Percentiles rank a stretch among this genome's conserved stretches.
These are phyloP conservation scores for Phytophthora tentaculata DNA, from an alignment of 352 stramenopile genomes.

Conservation along the genomic window DNA sequence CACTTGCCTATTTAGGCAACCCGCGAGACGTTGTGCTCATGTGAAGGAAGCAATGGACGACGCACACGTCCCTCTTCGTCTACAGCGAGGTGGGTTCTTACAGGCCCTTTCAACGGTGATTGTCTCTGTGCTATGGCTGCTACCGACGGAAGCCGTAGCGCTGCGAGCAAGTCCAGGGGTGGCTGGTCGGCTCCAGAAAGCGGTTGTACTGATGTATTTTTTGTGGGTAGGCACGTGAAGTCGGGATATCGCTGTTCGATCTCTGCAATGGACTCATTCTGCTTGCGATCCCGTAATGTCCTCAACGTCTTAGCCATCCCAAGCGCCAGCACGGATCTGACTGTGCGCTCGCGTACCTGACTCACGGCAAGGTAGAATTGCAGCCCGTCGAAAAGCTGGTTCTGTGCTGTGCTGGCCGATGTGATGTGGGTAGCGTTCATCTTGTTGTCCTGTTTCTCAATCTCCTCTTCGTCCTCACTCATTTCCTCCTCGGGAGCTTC, in stretches of 20 bases:
- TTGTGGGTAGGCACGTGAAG: slow-evolving; percentile 59
- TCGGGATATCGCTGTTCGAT: slow-evolving; percentile 72
- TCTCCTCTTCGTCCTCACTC: slow-evolving; percentile 30
- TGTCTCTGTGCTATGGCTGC: slow-evolving; percentile 21
- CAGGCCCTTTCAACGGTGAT: slow-evolving; percentile 8
- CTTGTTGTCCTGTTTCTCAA: slow-evolving; percentile 11
- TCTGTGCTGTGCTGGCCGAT: slow-evolving; percentile 19
- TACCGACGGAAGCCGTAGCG: slow-evolving; percentile 34
- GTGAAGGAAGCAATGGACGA: slow-evolving; percentile 25
- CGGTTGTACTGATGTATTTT: slow-evolving; percentile 12
- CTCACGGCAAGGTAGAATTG: slow-evolving; percentile 71
- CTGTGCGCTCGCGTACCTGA: slow-evolving; percentile 43
- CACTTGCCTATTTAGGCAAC: slow-evolving; percentile 27
- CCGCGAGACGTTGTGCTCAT: slow-evolving; percentile 19
- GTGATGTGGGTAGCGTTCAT: slow-evolving; percentile 7
- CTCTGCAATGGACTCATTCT: slow-evolving; percentile 57
- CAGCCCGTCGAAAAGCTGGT: slow-evolving; percentile 59
- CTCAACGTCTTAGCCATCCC: slow-evolving; percentile 46
- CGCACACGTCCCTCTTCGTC: slow-evolving; percentile 30
- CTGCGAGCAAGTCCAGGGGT: slow-evolving; percentile 37
- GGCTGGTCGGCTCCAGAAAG: slow-evolving; percentile 14
- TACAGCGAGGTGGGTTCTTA: slow-evolving; percentile 12
- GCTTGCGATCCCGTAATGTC: slow-evolving; percentile 36
- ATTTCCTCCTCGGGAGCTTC: slow-evolving; percentile 41
- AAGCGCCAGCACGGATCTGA: slow-evolving; percentile 44